phyloP scores from a whole-genome alignment of 176 grass and related monocot genomes.

The Zoysia pacifica region DNA sequence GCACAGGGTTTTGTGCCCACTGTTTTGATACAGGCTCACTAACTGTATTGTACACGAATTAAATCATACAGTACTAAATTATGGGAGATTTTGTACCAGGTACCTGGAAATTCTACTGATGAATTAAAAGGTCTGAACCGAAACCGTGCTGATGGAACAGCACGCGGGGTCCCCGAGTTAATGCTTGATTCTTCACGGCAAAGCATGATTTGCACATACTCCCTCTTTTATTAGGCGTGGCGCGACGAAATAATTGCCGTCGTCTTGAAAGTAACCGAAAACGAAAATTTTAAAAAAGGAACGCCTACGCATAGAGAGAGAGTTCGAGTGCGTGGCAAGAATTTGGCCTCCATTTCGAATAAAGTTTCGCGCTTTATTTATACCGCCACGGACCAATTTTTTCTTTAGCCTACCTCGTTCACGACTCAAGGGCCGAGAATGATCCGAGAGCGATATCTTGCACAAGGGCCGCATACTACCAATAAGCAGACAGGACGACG shows the following conservation, averaged over 20 bases:
- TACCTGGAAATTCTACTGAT: constrained; percentile 6
- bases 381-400: not conserved
- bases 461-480: too few relatives aligned
- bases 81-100: not conserved
- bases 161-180: not conserved
- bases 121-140: not conserved
- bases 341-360: constrained; percentile 65
- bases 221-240: constrained; percentile 4
- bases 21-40: not conserved
- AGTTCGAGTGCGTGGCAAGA: constrained; percentile 64
- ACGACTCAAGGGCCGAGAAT: not conserved
- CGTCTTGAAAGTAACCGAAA: not conserved
- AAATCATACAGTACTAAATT: not conserved
- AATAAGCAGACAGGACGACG: too few relatives aligned
- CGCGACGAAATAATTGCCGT: constrained; percentile 45
- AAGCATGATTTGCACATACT: constrained; percentile 10
- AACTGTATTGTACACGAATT: not conserved
- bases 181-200: constrained; percentile 43
- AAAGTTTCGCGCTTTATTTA: constrained; percentile 50
- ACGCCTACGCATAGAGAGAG: constrained; percentile 2
- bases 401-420: constrained; percentile 17
- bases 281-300: not conserved
- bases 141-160: not conserved
- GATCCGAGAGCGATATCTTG: too few relatives aligned
- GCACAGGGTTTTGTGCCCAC: not conserved